A percentile compares a stretch with the other conserved stretches of the same genome.
Conservation (phyloP, 2,329 filamentous ascomycete species). For the Trichoderma atroviride region DNA sequence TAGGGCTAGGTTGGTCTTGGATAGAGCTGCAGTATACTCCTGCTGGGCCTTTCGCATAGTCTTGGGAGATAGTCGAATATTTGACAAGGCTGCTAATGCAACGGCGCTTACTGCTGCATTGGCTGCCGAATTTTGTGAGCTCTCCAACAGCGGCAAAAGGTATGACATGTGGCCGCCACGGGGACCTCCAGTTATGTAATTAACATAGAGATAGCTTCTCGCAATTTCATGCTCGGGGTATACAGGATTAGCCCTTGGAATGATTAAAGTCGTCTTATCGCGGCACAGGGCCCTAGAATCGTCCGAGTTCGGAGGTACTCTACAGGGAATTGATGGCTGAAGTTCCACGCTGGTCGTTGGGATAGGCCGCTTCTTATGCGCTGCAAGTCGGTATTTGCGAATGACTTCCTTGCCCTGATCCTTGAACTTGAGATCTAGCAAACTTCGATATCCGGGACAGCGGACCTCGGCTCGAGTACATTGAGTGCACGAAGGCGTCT, state of each 20-base stretch:
- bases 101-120: background rate
- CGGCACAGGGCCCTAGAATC: background rate
- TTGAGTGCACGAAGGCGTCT: background rate
- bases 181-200: constrained; percentile 3
- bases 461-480: background rate
- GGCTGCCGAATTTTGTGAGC: background rate
- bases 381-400: background rate
- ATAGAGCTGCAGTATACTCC: background rate
- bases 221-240: background rate
- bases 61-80: background rate
- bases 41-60: background rate
- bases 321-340: background rate
- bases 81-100: background rate
- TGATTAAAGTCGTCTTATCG: background rate
- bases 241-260: background rate
- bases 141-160: background rate
- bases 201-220: constrained; percentile 3
- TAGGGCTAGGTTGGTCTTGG: background rate
- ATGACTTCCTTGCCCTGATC: background rate
- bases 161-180: constrained; percentile 3
- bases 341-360: background rate
- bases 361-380: background rate
- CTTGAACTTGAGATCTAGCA: background rate
- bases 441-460: background rate
- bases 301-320: background rate